Conservation (phyloP, 2,329 filamentous ascomycete species). For the Rachicladosporium sp. region DNA sequence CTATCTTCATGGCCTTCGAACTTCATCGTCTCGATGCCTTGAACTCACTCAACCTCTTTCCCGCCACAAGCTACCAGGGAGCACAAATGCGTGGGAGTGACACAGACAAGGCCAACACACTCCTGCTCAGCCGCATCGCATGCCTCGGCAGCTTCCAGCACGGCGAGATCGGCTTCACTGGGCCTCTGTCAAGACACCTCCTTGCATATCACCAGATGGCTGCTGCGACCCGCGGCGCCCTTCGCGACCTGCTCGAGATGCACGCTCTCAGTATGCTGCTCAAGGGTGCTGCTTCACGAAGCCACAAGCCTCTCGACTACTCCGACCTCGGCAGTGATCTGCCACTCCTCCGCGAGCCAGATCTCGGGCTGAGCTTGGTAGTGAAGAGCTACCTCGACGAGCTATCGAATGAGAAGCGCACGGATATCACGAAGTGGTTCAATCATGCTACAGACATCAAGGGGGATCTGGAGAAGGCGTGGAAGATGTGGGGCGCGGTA, state of each 20-base stretch:
- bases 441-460: constrained; percentile 46
- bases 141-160: constrained; percentile 74
- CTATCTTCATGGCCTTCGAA: constrained; percentile 73
- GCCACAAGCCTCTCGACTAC: constrained; percentile 36
- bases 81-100: constrained; percentile 47
- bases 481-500: constrained; percentile 54
- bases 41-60: constrained; percentile 55
- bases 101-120: constrained; percentile 62
- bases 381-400: constrained; percentile 71
- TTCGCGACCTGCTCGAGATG: constrained; percentile 76
- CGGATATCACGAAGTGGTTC: constrained; percentile 46
- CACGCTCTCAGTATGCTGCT: constrained; percentile 70
- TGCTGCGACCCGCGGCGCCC: constrained; percentile 61
- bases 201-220: constrained; percentile 77
- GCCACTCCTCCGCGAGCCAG: constrained; percentile 57
- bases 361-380: constrained; percentile 66
- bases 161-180: constrained; percentile 79
- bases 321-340: constrained; percentile 56
- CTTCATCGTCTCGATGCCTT: constrained; percentile 68
- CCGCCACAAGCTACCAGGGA: constrained; percentile 38
- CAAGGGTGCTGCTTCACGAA: constrained; percentile 63
- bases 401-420: constrained; percentile 42
- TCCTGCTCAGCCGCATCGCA: constrained; percentile 76
- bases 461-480: constrained; percentile 47
- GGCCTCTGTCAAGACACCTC: constrained; percentile 80